phyloP scores from a whole-genome alignment of 2,329 filamentous ascomycete genomes.

The Epichloe sylvatica region DNA sequence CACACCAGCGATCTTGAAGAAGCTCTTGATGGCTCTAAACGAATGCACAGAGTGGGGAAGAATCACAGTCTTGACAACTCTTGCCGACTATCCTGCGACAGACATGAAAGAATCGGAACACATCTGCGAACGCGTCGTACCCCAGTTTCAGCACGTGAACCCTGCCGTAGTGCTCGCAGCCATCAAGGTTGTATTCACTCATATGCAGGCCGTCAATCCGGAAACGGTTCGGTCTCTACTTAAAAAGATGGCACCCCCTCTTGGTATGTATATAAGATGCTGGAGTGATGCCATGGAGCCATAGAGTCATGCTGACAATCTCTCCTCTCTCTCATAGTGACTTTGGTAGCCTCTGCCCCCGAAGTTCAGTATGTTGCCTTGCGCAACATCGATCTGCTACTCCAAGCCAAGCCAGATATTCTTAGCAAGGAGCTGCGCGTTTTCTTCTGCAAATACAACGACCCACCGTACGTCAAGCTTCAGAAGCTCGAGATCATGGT shows the following conservation, averaged over 20 bases:
- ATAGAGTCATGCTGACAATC: background rate
- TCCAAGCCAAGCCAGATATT: conserved; percentile 97
- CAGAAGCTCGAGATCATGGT: conserved; percentile 99
- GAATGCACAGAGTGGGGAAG: conserved; percentile 98
- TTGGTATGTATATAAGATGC: conserved; percentile 44
- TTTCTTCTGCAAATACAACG: conserved; percentile 99
- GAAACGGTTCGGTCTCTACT: conserved; percentile 75
- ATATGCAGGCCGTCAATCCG: conserved; percentile 73
- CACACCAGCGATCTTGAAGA: conserved; percentile 73
- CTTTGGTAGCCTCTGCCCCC: conserved; percentile 83
- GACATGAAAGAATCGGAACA: conserved; percentile 95
- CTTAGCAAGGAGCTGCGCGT: conserved; percentile 94
- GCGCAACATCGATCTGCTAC: conserved; percentile 85
- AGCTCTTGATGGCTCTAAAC: conserved; percentile 89
- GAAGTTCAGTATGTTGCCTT: conserved; percentile 97
- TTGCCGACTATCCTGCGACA: conserved; percentile 75
- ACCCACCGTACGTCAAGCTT: conserved; percentile 92
- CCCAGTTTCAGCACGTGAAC: conserved; percentile 97
- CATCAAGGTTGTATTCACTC: conserved; percentile 92
- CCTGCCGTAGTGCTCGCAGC: conserved; percentile 93
- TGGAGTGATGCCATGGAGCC: background rate
- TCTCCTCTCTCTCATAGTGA: conserved; percentile 43
- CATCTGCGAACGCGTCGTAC: conserved; percentile 89
- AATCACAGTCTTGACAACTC: conserved; percentile 78
- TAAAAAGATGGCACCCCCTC: conserved; percentile 95